phyloP scores from a whole-genome alignment of 495 filamentous ascomycete species.

The Penicillium tannophilum region DNA sequence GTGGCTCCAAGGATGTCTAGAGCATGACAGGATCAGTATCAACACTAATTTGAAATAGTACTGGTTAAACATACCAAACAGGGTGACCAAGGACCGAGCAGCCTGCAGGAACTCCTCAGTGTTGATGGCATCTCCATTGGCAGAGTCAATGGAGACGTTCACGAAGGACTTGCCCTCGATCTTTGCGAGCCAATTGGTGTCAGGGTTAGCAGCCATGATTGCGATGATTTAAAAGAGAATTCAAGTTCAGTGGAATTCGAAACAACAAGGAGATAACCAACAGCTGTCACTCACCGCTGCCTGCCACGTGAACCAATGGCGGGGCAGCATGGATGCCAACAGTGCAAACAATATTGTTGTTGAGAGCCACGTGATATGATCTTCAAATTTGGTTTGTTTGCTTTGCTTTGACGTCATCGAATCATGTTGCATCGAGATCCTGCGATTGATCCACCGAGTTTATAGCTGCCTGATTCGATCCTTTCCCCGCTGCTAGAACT shows the following conservation, averaged over 20 bases:
- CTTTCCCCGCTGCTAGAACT: constrained; percentile 4
- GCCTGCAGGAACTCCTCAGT: constrained; percentile 93
- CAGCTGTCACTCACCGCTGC: constrained; percentile 2
- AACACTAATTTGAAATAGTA: constrained; percentile 9
- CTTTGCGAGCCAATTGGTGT: constrained; percentile 80
- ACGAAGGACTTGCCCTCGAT: constrained; percentile 74
- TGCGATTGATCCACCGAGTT: constrained; percentile 18
- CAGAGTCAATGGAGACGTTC: constrained; percentile 72
- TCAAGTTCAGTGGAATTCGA: constrained; percentile 15
- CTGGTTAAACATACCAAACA: constrained; percentile 69
- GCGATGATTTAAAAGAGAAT: constrained; percentile 1
- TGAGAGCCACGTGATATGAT: background rate
- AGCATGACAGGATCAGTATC: constrained; percentile 13
- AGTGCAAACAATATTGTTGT: background rate
- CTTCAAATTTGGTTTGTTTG: background rate
- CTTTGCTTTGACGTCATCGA: constrained; percentile 36
- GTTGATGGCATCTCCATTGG: constrained; percentile 72
- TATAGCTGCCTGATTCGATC: constrained; percentile 17
- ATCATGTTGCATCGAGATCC: constrained; percentile 21
- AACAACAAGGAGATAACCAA: constrained; percentile 10
- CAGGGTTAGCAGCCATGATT: constrained; percentile 51
- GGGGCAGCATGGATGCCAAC: background rate
- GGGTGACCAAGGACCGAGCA: constrained; percentile 75
- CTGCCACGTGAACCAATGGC: constrained; percentile 4
- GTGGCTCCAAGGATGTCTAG: constrained; percentile 78